Conservation (phyloP, 352 stramenopile species). For the Phytophthora sp. region DNA sequence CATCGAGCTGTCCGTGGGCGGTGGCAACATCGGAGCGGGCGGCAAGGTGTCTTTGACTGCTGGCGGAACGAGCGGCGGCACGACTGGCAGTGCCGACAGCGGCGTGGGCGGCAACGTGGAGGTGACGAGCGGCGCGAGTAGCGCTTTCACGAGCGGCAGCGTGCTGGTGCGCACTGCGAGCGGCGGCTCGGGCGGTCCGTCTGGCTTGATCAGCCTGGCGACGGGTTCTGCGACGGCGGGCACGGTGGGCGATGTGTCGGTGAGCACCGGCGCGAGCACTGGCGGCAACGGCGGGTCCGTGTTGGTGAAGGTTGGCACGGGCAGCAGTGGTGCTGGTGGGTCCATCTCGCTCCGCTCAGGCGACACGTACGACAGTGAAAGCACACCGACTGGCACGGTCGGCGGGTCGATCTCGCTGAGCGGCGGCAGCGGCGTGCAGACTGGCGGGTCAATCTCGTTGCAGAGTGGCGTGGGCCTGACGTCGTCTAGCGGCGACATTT, state of each 20-base stretch:
- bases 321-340: neutral
- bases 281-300: slow-evolving; percentile 4
- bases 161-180: slow-evolving; percentile 2
- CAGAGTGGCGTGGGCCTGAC: too few relatives aligned
- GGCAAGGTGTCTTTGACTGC: slow-evolving; percentile 14
- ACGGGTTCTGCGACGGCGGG: slow-evolving; percentile 58
- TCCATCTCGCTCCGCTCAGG: neutral
- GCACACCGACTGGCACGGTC: too few relatives aligned
- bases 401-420: too few relatives aligned
- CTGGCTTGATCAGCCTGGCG: too few relatives aligned
- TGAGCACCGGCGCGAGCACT: slow-evolving; percentile 3
- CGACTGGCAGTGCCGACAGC: neutral
- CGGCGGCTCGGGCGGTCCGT: neutral
- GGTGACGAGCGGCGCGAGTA: slow-evolving; percentile 4
- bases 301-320: neutral
- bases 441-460: too few relatives aligned
- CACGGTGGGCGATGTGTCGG: too few relatives aligned
- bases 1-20: slow-evolving; percentile 1
- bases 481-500: too few relatives aligned
- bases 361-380: too few relatives aligned
- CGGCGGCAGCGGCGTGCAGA: too few relatives aligned
- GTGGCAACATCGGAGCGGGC: neutral
- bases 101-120: slow-evolving; percentile 1
- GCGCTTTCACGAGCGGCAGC: slow-evolving; percentile 12
- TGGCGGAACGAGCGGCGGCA: slow-evolving; percentile 16